Conservation (phyloP, 1,139 yeast species). For the Taphrina deformans region DNA sequence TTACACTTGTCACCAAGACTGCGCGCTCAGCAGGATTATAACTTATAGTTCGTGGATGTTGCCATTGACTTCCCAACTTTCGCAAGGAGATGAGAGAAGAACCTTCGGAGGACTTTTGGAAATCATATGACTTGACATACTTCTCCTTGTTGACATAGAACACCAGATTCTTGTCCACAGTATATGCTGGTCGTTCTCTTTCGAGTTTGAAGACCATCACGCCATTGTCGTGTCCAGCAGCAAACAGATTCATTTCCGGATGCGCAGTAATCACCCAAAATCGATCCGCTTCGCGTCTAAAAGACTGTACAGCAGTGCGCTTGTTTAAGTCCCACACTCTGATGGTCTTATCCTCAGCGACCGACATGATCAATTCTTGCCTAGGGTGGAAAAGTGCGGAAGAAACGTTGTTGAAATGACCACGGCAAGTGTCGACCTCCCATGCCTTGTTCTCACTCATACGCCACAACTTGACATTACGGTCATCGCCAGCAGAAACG, state of each 20-base stretch:
- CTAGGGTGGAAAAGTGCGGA: conserved; percentile 90
- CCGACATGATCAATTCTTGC: conserved; percentile 88
- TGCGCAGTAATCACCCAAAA: conserved; percentile 92
- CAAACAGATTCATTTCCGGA: conserved; percentile 86
- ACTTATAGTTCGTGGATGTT: conserved; percentile 77
- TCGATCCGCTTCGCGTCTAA: conserved; percentile 89
- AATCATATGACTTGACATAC: conserved; percentile 79
- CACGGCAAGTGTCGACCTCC: conserved; percentile 98
- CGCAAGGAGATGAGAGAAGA: conserved; percentile 76
- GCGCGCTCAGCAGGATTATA: conserved; percentile 93
- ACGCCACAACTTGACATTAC: conserved; percentile 94
- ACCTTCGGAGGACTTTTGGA: conserved; percentile 57
- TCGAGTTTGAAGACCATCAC: conserved; percentile 97
- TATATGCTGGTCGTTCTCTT: conserved; percentile 92
- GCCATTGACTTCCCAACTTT: conserved; percentile 82
- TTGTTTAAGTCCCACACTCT: conserved; percentile 96
- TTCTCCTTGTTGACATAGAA: conserved; percentile 79
- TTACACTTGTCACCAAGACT: conserved; percentile 60
- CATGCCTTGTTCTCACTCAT: conserved; percentile 98
- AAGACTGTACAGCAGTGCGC: conserved; percentile 89
- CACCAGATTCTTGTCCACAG: conserved; percentile 67
- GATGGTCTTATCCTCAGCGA: conserved; percentile 95
- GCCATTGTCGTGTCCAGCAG: conserved; percentile 96
- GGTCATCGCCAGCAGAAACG: conserved; percentile 95
- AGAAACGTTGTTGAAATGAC: conserved; percentile 91